A percentile compares a stretch with the other conserved stretches of the same genome.
Evolutionary conservation across 2,329 filamentous ascomycete species (phyloP).

Genomic region (Phialocephala subalpina): DNA sequence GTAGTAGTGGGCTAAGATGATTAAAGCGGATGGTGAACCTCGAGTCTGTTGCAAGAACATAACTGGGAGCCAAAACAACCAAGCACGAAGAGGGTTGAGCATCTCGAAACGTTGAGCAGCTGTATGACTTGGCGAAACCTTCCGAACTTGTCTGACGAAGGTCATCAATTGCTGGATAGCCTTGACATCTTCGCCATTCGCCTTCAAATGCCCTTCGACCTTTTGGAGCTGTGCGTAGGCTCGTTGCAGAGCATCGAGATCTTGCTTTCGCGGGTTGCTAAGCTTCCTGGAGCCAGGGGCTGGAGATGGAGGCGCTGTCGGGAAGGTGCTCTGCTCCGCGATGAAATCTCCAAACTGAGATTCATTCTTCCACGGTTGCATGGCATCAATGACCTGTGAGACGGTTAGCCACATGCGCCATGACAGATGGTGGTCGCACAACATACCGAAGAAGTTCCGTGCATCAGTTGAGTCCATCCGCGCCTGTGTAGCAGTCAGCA

Average conservation of each 20-base stretch:
- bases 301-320: constrained; percentile 70
- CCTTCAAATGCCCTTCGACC: constrained; percentile 73
- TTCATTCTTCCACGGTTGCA: constrained; percentile 91
- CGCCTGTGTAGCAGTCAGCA: constrained; percentile 66
- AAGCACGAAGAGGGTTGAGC: constrained; percentile 85
- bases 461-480: constrained; percentile 92
- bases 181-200: constrained; percentile 73
- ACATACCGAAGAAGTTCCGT: constrained; percentile 86
- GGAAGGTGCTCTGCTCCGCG: constrained; percentile 78
- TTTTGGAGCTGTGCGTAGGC: constrained; percentile 73
- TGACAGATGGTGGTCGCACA: constrained; percentile 17
- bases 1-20: constrained; percentile 92
- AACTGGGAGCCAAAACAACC: constrained; percentile 96
- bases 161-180: constrained; percentile 73
- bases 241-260: constrained; percentile 72
- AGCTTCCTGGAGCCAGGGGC: constrained; percentile 65
- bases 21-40: constrained; percentile 77
- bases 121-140: constrained; percentile 73
- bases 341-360: constrained; percentile 88
- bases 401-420: constrained; percentile 40
- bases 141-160: constrained; percentile 76
- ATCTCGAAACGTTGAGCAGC: constrained; percentile 90
- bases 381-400: constrained; percentile 81
- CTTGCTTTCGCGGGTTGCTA: constrained; percentile 71
- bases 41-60: constrained; percentile 80